These are phyloP conservation scores for Penicillium glabrum DNA, from an alignment of 2,329 filamentous ascomycete species.

Conservation along the genomic window DNA sequence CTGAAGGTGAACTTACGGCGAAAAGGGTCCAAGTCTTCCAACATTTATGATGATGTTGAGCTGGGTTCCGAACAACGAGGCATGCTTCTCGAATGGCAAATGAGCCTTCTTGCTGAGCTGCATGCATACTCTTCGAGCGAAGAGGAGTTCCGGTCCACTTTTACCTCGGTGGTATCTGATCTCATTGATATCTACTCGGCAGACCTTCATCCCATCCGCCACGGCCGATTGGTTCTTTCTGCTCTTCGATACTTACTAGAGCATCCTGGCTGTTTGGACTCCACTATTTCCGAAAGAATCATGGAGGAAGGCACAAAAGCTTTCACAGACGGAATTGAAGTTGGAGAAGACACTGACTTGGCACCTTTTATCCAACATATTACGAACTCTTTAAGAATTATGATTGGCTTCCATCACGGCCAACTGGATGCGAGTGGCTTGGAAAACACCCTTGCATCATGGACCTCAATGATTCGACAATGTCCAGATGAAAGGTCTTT, in stretches of 20 bases:
- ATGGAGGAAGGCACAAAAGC: slow-evolving; percentile 26
- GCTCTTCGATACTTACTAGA: slow-evolving; percentile 37
- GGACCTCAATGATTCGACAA: slow-evolving; percentile 42
- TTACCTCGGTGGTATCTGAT: slow-evolving; percentile 28
- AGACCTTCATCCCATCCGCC: slow-evolving; percentile 37
- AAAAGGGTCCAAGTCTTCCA: slow-evolving; percentile 23
- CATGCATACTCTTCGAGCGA: slow-evolving; percentile 27
- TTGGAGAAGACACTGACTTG: slow-evolving; percentile 29
- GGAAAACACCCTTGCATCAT: slow-evolving; percentile 33
- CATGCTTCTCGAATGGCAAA: slow-evolving; percentile 39
- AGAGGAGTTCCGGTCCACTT: slow-evolving; percentile 27
- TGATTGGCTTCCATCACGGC: slow-evolving; percentile 35
- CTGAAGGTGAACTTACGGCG: slow-evolving; percentile 37
- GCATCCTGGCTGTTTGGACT: slow-evolving; percentile 28
- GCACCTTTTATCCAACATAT: slow-evolving; percentile 28
- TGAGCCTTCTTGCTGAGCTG: slow-evolving; percentile 35
- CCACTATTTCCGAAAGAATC: slow-evolving; percentile 25
- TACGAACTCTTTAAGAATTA: slow-evolving; percentile 35
- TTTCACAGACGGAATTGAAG: slow-evolving; percentile 15
- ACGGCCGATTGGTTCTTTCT: slow-evolving; percentile 35
- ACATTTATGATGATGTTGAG: slow-evolving; percentile 33
- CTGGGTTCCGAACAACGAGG: slow-evolving; percentile 29
- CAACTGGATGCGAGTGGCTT: slow-evolving; percentile 28
- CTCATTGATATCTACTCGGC: slow-evolving; percentile 36
- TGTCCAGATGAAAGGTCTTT: slow-evolving; percentile 47